A percentile compares a stretch with the other conserved stretches of the same genome.
phyloP scores from a whole-genome alignment of 108 stramenopile genomes.

The Cylindrotheca fusiformis region DNA sequence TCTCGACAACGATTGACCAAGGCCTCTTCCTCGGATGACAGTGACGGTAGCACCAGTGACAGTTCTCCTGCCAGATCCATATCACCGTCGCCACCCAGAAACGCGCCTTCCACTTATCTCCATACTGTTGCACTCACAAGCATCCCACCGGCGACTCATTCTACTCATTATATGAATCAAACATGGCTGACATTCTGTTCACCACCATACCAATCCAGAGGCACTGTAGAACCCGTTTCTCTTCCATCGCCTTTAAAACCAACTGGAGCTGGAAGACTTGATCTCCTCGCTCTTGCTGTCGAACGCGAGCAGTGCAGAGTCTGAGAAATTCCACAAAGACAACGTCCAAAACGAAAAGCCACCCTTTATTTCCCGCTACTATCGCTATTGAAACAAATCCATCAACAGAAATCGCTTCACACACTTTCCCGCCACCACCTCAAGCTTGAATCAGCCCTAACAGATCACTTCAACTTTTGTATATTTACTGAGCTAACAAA shows the following conservation, averaged over 20 bases:
- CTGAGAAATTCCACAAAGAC: background rate
- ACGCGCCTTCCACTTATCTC: background rate
- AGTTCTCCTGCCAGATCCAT: constrained; percentile 3
- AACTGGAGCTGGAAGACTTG: constrained; percentile 31
- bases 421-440: too few species aligned
- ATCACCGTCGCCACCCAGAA: constrained; percentile 13
- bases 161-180: constrained; percentile 12
- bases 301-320: constrained; percentile 20
- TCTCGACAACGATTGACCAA: constrained; percentile 12
- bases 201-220: background rate
- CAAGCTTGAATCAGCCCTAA: too few species aligned
- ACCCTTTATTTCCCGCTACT: background rate
- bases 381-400: constrained; percentile 10
- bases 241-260: background rate
- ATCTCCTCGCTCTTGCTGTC: constrained; percentile 50
- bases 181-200: constrained; percentile 20
- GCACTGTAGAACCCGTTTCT: background rate
- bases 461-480: too few species aligned
- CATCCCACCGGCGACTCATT: background rate
- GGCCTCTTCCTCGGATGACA: background rate
- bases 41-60: constrained; percentile 8
- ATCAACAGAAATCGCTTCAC: background rate
- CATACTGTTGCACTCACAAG: constrained; percentile 2
- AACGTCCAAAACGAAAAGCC: background rate
- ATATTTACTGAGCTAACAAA: too few species aligned